A percentile compares a stretch with the other conserved stretches of the same genome.
phyloP scores from a whole-genome alignment of 2,329 filamentous ascomycete species.

The Xylaria sp. region DNA sequence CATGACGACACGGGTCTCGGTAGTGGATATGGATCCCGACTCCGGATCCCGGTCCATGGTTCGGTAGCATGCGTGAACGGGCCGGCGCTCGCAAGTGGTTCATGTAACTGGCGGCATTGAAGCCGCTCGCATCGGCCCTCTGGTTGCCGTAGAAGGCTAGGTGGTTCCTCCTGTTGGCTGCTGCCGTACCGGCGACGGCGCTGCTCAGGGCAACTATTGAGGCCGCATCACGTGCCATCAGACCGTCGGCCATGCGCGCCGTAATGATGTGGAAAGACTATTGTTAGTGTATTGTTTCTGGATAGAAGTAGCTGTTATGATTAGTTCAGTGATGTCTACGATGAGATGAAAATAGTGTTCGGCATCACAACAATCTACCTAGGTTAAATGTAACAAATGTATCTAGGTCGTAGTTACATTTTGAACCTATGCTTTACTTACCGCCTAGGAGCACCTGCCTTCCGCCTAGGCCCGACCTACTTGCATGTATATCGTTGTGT shows the following conservation, averaged over 20 bases:
- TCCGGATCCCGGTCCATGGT: not conserved
- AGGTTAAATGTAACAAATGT: not conserved
- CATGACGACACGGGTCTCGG: conserved; percentile 13
- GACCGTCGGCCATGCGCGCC: not conserved
- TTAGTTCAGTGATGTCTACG: not conserved
- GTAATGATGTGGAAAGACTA: not conserved
- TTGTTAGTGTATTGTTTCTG: not conserved
- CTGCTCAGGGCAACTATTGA: not conserved
- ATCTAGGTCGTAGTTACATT: not conserved
- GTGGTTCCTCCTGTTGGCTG: conserved; percentile 7
- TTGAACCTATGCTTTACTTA: too few species aligned
- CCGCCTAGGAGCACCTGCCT: too few species aligned
- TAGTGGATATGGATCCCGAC: conserved; percentile 26
- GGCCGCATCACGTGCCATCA: not conserved
- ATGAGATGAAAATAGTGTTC: not conserved
- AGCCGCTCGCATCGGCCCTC: not conserved
- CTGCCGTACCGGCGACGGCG: conserved; percentile 1
- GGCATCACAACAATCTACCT: not conserved
- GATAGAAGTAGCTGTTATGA: not conserved
- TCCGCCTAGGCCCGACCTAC: not conserved
- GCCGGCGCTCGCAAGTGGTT: conserved; percentile 21
- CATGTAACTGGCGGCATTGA: conserved; percentile 24
- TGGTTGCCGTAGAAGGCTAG: not conserved
- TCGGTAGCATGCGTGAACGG: not conserved
- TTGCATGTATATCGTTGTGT: too few species aligned